Evolutionary conservation across 2,329 filamentous ascomycete genomes (phyloP).

Genomic region (Pseudogymnoascus sp.): DNA sequence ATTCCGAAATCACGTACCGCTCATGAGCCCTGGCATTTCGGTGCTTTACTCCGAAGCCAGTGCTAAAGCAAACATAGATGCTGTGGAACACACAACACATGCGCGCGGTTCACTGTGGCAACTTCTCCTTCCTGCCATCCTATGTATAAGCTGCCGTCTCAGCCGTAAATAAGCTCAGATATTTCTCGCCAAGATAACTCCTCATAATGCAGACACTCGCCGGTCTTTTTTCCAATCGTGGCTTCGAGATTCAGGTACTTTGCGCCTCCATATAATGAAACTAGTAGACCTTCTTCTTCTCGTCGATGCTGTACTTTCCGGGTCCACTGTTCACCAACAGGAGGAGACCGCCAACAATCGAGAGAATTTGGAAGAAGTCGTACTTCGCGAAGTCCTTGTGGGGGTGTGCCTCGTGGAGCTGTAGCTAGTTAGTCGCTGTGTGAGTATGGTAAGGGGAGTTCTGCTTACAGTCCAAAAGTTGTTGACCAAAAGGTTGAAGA

Average conservation of each 20-base stretch:
- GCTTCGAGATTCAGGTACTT: conserved; percentile 9
- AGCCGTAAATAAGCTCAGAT: conserved; percentile 3
- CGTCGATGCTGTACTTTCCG: conserved; percentile 94
- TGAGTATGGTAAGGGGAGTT: not conserved
- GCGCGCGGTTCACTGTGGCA: not conserved
- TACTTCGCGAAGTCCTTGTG: conserved; percentile 99
- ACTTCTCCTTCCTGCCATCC: not conserved
- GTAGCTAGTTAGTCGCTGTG: conserved; percentile 17
- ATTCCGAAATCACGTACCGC: not conserved
- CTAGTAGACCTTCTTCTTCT: conserved; percentile 99
- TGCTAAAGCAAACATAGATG: not conserved
- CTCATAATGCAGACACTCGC: conserved; percentile 20
- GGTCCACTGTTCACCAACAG: conserved; percentile 98
- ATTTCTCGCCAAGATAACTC: conserved; percentile 17
- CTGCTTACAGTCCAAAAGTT: conserved; percentile 96
- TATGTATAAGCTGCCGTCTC: conserved; percentile 2
- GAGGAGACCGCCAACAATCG: conserved; percentile 92
- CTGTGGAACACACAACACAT: not conserved
- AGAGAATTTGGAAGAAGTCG: conserved; percentile 99
- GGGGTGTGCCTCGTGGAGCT: conserved; percentile 95
- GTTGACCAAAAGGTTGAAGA: conserved; percentile 97
- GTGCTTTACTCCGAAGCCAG: not conserved
- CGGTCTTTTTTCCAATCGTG: conserved; percentile 12
- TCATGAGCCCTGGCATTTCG: not conserved
- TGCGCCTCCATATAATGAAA: conserved; percentile 1